Evolutionary conservation across 140 eudicot species (phyloP), one percentile per base, ranked within the genome.

Genomic region (Flaveria floridana): DNA sequence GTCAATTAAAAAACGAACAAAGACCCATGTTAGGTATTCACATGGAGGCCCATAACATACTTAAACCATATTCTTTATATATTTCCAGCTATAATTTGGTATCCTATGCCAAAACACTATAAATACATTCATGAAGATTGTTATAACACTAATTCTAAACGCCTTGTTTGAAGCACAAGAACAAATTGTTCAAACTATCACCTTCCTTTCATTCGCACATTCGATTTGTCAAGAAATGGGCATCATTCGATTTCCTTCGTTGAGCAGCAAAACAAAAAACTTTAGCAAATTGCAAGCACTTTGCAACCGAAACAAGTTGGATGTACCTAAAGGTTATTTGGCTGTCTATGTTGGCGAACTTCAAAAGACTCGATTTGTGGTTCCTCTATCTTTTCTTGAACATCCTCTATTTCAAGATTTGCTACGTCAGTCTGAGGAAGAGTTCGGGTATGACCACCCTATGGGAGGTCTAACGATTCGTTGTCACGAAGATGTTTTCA

Each of bases 391-490:
- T 12, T 79, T 78, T 76, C 74, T 83, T 58, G 81, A 80, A 21
- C 84, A 86, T n/a, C 85, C 87, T 56, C n/a, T 77, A 34, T 80
- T 86, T 71, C 81, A 70, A 73, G 84, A 83, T 18, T 66, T 86
- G 73, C 74, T 83, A n/a, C 75, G 74, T 6, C 62, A 59, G 16
- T 82, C 89, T 0, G 85, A 79, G 65, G 83, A 83, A 64, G 87
- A 86, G 76, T 86, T 82, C 8, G 87, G 83, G n/a, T 85, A 72
- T 70, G 76, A 79, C 8, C 87, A 85, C 76, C 89, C 89, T 1
- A 85, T 83, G 84, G 89, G 89, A 37, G 89, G 87, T 55, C 85
- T 85, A 69, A 82, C 87, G 0, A 79, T 85, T 64, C 83, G 79
- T 53, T 85, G 89, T 57, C 76, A 46, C 34, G 89, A 85, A 71